Percentiles rank a stretch among this genome's conserved stretches.
These are phyloP conservation scores for Stagonosporopsis vannaccii DNA, from an alignment of 2,329 filamentous ascomycete species.

Conservation along the genomic window DNA sequence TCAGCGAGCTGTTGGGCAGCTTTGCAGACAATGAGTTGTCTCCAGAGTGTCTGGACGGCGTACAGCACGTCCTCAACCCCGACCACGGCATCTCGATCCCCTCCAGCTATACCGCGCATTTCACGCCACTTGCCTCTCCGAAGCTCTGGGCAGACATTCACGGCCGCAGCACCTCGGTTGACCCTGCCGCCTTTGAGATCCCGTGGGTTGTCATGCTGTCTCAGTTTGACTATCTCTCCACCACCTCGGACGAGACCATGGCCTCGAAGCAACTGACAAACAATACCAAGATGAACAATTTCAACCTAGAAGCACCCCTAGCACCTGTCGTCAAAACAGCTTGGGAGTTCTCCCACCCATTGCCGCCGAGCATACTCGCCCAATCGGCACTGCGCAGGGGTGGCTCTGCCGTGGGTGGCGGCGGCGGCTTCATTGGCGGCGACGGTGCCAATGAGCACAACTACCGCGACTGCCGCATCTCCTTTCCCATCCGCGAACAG, in stretches of 20 bases:
- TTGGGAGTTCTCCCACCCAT: constrained; percentile 82
- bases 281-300: constrained; percentile 40
- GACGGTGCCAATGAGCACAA: constrained; percentile 93
- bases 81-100: constrained; percentile 92
- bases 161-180: constrained; percentile 63
- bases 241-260: constrained; percentile 45
- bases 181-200: constrained; percentile 80
- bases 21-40: constrained; percentile 98
- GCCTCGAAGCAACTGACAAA: constrained; percentile 61
- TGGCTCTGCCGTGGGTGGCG: constrained; percentile 71
- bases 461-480: constrained; percentile 76
- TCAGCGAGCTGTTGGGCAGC: constrained; percentile 92
- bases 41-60: constrained; percentile 94
- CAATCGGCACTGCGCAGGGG: constrained; percentile 64
- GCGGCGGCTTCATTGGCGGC: constrained; percentile 75
- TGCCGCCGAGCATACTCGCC: constrained; percentile 66
- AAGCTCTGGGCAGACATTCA: constrained; percentile 83
- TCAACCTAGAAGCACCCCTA: constrained; percentile 41
- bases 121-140: constrained; percentile 90
- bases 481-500: constrained; percentile 78
- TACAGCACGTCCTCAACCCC: constrained; percentile 85
- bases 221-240: constrained; percentile 84
- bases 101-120: constrained; percentile 87
- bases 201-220: constrained; percentile 95
- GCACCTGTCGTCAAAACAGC: constrained; percentile 70